These are phyloP conservation scores for Blastobotrys ciferrii DNA, from an alignment of 1,139 yeast genomes.

Conservation along the genomic window DNA sequence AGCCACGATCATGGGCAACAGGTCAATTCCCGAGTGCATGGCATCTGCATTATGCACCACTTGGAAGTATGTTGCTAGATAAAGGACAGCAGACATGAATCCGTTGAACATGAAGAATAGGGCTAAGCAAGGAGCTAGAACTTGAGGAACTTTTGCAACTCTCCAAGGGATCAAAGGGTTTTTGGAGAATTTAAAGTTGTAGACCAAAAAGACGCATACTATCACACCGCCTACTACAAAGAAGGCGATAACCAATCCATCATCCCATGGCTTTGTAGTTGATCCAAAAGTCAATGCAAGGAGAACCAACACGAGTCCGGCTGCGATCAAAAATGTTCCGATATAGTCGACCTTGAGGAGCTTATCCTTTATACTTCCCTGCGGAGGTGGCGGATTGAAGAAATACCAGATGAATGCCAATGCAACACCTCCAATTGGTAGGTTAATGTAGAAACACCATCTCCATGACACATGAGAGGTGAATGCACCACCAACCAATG, in stretches of 20 bases:
- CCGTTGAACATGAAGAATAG: slow-evolving; percentile 45
- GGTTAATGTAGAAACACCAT: slow-evolving; percentile 72
- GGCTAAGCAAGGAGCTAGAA: slow-evolving; percentile 40
- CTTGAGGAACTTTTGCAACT: slow-evolving; percentile 35
- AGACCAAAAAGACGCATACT: slow-evolving; percentile 43
- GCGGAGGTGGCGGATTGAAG: slow-evolving; percentile 55
- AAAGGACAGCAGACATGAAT: slow-evolving; percentile 47
- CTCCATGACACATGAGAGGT: slow-evolving; percentile 63
- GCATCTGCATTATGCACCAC: slow-evolving; percentile 49
- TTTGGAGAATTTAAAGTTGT: slow-evolving; percentile 47
- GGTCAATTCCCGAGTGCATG: slow-evolving; percentile 56
- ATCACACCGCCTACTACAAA: slow-evolving; percentile 53
- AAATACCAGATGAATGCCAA: slow-evolving; percentile 43
- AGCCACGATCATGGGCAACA: slow-evolving; percentile 54
- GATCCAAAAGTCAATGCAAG: slow-evolving; percentile 55
- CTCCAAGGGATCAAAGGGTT: slow-evolving; percentile 48
- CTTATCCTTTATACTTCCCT: slow-evolving; percentile 43
- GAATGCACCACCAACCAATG: slow-evolving; percentile 66
- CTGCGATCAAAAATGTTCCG: slow-evolving; percentile 44
- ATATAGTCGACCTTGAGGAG: slow-evolving; percentile 46
- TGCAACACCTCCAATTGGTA: slow-evolving; percentile 64
- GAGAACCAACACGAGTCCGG: slow-evolving; percentile 45
- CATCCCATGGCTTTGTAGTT: slow-evolving; percentile 45
- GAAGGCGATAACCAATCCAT: slow-evolving; percentile 53
- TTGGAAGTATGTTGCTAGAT: slow-evolving; percentile 56